Evolutionary conservation across 148 eudicot species (phyloP).

Genomic region (Silene uniflora): DNA sequence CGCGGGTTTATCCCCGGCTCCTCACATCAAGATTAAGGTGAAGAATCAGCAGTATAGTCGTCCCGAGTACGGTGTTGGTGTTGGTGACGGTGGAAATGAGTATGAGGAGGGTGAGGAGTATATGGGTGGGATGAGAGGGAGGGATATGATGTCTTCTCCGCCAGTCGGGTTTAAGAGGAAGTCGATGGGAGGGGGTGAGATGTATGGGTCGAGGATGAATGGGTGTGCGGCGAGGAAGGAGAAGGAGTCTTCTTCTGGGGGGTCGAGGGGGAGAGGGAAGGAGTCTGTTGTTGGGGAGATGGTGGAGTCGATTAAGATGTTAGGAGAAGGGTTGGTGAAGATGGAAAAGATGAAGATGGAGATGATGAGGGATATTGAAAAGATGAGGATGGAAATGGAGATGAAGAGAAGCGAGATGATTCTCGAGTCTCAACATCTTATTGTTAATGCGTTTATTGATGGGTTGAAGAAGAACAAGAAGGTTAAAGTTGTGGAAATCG

Average conservation of each 20-base stretch:
- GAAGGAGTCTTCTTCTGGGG: not conserved
- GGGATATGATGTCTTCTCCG: not conserved
- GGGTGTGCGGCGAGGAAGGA: slow-evolving; percentile 13
- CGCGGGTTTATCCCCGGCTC: not conserved
- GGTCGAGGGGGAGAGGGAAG: slow-evolving; percentile 19
- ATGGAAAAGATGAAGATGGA: slow-evolving; percentile 79
- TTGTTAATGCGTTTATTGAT: slow-evolving; percentile 49
- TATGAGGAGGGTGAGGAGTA: slow-evolving; percentile 12
- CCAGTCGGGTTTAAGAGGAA: slow-evolving; percentile 15
- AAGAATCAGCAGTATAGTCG: slow-evolving; percentile 13
- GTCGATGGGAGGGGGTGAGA: not conserved
- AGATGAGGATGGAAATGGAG: slow-evolving; percentile 74
- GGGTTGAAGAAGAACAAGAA: slow-evolving; percentile 27
- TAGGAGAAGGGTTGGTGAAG: slow-evolving; percentile 64
- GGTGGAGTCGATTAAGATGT: slow-evolving; percentile 46
- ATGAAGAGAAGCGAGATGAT: slow-evolving; percentile 63
- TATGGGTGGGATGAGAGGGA: slow-evolving; percentile 1
- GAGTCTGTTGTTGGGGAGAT: slow-evolving; percentile 41
- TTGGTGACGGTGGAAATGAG: not conserved
- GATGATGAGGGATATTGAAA: slow-evolving; percentile 59
- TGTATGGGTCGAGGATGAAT: not conserved
- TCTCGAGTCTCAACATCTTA: slow-evolving; percentile 55
- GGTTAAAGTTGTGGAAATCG: slow-evolving; percentile 20
- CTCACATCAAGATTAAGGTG: slow-evolving; percentile 20
- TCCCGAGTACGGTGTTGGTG: not conserved